Conservation (phyloP, 2,329 filamentous ascomycete species). For the Exophiala sp. region DNA sequence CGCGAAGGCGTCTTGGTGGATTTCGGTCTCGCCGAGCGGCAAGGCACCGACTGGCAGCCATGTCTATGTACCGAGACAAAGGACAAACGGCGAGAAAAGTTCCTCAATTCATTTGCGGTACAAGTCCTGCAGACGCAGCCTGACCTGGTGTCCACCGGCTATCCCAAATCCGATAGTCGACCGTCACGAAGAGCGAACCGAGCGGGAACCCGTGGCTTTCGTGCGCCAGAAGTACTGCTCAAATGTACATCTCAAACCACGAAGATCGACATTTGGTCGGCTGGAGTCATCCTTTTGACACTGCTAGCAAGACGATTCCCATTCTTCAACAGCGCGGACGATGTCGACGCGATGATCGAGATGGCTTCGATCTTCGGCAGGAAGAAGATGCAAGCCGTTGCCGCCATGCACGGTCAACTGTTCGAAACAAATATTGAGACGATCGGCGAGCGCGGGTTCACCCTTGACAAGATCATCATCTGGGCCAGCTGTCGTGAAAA, state of each 20-base stretch:
- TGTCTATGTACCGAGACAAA: slow-evolving; percentile 71
- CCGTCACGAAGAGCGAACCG: slow-evolving; percentile 87
- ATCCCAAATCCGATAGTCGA: slow-evolving; percentile 83
- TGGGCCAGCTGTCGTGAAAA: slow-evolving; percentile 82
- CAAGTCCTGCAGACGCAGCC: slow-evolving; percentile 35
- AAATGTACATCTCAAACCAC: slow-evolving; percentile 95
- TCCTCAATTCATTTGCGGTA: slow-evolving; percentile 28
- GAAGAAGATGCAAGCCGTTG: slow-evolving; percentile 74
- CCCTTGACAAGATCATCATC: slow-evolving; percentile 84
- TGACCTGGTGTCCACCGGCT: slow-evolving; percentile 52
- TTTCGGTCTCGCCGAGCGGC: slow-evolving; percentile 84
- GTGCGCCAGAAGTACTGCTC: slow-evolving; percentile 90
- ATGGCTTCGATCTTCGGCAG: slow-evolving; percentile 91
- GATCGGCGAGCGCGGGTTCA: slow-evolving; percentile 77
- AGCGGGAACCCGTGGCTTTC: slow-evolving; percentile 90
- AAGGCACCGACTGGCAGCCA: slow-evolving; percentile 65
- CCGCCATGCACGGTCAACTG: slow-evolving; percentile 78
- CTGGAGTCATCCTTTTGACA: slow-evolving; percentile 93
- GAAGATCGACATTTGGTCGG: slow-evolving; percentile 95
- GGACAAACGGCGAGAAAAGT: slow-evolving; percentile 53
- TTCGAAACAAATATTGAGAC: slow-evolving; percentile 92
- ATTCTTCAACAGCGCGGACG: slow-evolving; percentile 98
- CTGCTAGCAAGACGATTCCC: slow-evolving; percentile 88
- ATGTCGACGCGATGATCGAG: slow-evolving; percentile 95
- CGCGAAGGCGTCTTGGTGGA: slow-evolving; percentile 91